These are phyloP conservation scores for Aspergillus bertholletiae DNA, from an alignment of 495 filamentous ascomycete species.

Conservation along the genomic window DNA sequence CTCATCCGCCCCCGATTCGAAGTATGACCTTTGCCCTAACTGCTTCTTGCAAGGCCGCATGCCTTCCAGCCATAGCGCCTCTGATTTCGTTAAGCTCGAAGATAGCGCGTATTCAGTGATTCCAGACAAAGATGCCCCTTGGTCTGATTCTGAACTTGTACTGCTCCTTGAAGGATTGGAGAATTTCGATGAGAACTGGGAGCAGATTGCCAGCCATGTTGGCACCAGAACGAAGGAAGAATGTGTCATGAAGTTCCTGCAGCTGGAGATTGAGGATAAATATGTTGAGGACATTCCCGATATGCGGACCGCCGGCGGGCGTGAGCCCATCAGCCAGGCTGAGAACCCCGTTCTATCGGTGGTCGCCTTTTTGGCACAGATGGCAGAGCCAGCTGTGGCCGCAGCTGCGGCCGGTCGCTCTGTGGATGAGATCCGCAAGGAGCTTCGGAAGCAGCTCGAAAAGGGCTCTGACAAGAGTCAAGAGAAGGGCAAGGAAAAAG, in stretches of 20 bases:
- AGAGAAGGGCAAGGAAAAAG: conserved; percentile 53
- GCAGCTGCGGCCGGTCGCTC: conserved; percentile 84
- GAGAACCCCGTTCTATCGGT: conserved; percentile 97
- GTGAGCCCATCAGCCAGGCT: conserved; percentile 78
- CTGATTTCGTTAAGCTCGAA: conserved; percentile 82
- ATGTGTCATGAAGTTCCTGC: conserved; percentile 93
- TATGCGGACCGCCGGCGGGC: conserved; percentile 62
- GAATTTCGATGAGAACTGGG: conserved; percentile 92
- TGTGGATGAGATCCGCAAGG: conserved; percentile 77
- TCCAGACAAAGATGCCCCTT: conserved; percentile 77
- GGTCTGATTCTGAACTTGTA: conserved; percentile 85
- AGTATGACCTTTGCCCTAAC: conserved; percentile 82
- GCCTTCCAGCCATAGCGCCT: conserved; percentile 65
- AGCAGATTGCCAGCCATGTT: conserved; percentile 84
- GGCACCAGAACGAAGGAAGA: conserved; percentile 90
- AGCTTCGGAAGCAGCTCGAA: conserved; percentile 69
- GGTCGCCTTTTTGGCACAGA: conserved; percentile 83
- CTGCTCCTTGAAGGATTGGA: conserved; percentile 86
- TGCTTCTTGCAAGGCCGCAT: conserved; percentile 82
- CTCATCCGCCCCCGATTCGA: conserved; percentile 54
- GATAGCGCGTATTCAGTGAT: conserved; percentile 71
- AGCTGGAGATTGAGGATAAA: conserved; percentile 86
- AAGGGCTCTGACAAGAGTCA: conserved; percentile 37
- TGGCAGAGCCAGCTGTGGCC: conserved; percentile 82
- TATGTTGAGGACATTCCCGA: conserved; percentile 75